Base-by-base conservation (phyloP, 495 filamentous ascomycete genomes). In the Penicillium argentinense region DNA sequence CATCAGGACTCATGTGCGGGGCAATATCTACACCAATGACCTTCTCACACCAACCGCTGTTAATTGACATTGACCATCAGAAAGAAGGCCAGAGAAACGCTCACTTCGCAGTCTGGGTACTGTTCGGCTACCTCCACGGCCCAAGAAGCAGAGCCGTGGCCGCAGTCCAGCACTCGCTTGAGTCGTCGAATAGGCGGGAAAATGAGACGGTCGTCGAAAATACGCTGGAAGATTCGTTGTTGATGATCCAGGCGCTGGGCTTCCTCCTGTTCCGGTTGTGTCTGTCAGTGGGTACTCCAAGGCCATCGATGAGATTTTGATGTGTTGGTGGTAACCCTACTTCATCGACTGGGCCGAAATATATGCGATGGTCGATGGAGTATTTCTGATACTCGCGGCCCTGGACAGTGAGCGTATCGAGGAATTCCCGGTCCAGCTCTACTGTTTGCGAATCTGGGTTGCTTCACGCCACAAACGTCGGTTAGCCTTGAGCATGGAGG, bases 281-380 rank as follows among this genome's bases (percentile, higher is more conserved):
- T n/a, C n/a, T n/a, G 45, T 66, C 42, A 67, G 54, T 30, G 12
- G n/a, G n/a, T n/a, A n/a, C n/a, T 24, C 23, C 33, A 12, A 16
- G 30, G 11, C 22, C 9, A n/a, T n/a, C n/a, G n/a, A n/a, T n/a
- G n/a, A n/a, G n/a, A n/a, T n/a, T n/a, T n/a, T n/a, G n/a, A n/a
- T n/a, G n/a, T n/a, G n/a, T n/a, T n/a, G n/a, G n/a, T n/a, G n/a
- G n/a, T n/a, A n/a, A n/a, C n/a, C 72, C 63, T 76, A 95, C 92
- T 72, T 92, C 86, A 67, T 97, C 92, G 16, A 93, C 74, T 2
- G 92, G 92, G 24, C 83, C 82, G 53, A 89, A 86, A 56, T 89
- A 91, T 51, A 84, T 81, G 26, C 71, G 72, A 47, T 88, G 77
- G 25, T 88, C 81, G 44, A 97, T 67, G 21, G 88, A 81, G 67